Evolutionary conservation across 345 rosid genomes (phyloP).

Genomic region (Reutealis trisperma): DNA sequence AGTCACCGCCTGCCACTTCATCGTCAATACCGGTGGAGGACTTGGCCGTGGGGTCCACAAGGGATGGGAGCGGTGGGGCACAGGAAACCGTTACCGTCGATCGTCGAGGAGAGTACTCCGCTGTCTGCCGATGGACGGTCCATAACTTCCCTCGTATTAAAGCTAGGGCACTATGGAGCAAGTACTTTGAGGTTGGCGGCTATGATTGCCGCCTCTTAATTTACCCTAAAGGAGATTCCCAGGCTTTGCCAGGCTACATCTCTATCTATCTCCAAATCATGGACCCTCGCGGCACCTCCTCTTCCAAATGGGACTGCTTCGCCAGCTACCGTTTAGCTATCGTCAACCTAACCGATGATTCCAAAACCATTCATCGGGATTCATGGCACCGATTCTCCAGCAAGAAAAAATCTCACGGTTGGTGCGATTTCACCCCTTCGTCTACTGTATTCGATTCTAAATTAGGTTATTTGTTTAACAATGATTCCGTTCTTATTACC

Average conservation of each 20-base stretch:
- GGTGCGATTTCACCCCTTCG: slow-evolving; percentile 96
- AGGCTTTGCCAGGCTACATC: slow-evolving; percentile 91
- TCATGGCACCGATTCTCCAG: slow-evolving; percentile 98
- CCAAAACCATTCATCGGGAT: slow-evolving; percentile 88
- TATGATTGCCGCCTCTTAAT: slow-evolving; percentile 92
- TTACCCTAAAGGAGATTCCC: slow-evolving; percentile 97
- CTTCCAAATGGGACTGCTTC: slow-evolving; percentile 98
- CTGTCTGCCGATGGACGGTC: slow-evolving; percentile 93
- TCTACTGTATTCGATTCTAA: slow-evolving; percentile 81
- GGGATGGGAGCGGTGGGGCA: slow-evolving; percentile 83
- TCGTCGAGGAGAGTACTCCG: slow-evolving; percentile 79
- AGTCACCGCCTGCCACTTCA: slow-evolving; percentile 49
- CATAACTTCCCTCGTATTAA: slow-evolving; percentile 74
- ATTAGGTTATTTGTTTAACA: slow-evolving; percentile 69
- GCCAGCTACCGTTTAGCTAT: slow-evolving; percentile 92
- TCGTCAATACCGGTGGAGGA: slow-evolving; percentile 60
- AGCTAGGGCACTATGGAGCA: slow-evolving; percentile 92
- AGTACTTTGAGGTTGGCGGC: slow-evolving; percentile 98
- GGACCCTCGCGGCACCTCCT: slow-evolving; percentile 84
- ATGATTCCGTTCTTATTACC: slow-evolving; percentile 72
- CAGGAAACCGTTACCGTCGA: slow-evolving; percentile 75
- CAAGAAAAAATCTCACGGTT: slow-evolving; percentile 98
- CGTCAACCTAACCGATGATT: slow-evolving; percentile 72
- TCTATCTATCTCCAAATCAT: slow-evolving; percentile 93
- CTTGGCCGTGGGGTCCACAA: slow-evolving; percentile 48